Percentiles rank a stretch among this genome's conserved stretches.
These are phyloP conservation scores for Gossypium turneri DNA, from an alignment of 345 rosid genomes.

Conservation along the genomic window DNA sequence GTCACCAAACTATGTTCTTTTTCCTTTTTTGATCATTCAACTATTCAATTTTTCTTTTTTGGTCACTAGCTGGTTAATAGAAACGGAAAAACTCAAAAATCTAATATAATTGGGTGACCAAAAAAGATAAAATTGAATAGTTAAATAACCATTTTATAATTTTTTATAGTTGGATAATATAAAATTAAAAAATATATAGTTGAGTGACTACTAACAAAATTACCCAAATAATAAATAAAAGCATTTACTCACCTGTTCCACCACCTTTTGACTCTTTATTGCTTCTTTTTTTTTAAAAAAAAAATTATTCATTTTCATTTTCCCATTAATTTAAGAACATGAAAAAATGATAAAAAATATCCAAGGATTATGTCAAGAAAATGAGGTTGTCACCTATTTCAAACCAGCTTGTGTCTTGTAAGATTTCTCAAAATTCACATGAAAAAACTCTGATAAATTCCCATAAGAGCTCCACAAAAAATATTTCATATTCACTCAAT, in stretches of 20 bases:
- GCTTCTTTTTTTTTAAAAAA: neutral
- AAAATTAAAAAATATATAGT: too few species aligned
- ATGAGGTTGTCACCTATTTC: slow-evolving; percentile 18
- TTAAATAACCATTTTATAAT: too few species aligned
- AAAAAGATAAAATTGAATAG: too few species aligned
- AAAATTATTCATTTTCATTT: neutral
- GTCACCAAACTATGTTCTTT: too few species aligned
- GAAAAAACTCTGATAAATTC: neutral
- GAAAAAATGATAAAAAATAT: neutral
- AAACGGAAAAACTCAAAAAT: too few species aligned
- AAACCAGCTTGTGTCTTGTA: slow-evolving; percentile 24
- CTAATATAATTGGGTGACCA: too few species aligned
- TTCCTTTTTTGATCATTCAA: too few species aligned
- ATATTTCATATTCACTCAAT: slow-evolving; percentile 17
- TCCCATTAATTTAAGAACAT: neutral
- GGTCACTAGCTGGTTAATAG: too few species aligned
- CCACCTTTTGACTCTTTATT: neutral
- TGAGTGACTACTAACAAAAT: too few species aligned
- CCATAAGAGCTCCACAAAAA: neutral
- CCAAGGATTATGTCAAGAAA: neutral
- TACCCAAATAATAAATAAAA: too few species aligned
- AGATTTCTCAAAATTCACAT: slow-evolving; percentile 14
- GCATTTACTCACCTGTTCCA: neutral
- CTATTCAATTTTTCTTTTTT: too few species aligned
- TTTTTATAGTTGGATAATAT: accelerated